Evolutionary conservation across 148 eudicot genomes (phyloP).

Genomic region (Persicaria maculosa): DNA sequence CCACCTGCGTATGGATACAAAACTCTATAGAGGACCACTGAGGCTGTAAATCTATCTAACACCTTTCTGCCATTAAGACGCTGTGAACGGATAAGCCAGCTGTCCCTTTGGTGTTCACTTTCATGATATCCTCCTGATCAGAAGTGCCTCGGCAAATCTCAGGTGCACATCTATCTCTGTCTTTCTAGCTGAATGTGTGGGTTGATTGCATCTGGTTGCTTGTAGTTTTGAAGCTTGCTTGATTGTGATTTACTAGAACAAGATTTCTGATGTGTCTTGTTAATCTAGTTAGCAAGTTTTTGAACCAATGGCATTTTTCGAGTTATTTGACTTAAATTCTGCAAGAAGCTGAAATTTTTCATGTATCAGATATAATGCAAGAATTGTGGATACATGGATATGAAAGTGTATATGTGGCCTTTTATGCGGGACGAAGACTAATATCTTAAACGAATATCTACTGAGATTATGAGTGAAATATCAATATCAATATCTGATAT

Average conservation of each 20-base stretch:
- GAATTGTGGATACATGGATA: too few relatives aligned
- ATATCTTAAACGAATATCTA: neutral
- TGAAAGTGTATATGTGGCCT: neutral
- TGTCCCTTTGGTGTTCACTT: neutral
- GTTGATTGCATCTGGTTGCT: neutral
- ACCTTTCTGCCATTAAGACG: neutral
- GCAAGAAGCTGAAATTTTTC: neutral
- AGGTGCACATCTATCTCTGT: neutral
- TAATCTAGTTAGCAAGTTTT: neutral
- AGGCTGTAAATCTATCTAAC: constrained; percentile 7
- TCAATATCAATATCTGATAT: neutral
- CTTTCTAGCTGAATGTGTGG: neutral
- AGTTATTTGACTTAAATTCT: neutral
- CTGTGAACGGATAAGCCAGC: neutral
- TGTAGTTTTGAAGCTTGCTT: neutral
- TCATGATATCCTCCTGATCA: neutral
- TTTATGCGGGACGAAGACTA: neutral
- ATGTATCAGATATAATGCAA: neutral
- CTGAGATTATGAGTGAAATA: too few relatives aligned
- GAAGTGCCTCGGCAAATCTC: neutral
- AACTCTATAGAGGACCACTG: neutral
- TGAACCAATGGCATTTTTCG: neutral
- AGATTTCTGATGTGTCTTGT: neutral
- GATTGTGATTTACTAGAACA: neutral
- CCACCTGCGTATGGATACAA: constrained; percentile 1